A percentile compares a stretch with the other conserved stretches of the same genome.
phyloP scores from a whole-genome alignment of 1,284 basidiomycete genomes.

The Ceratobasidium sp. region DNA sequence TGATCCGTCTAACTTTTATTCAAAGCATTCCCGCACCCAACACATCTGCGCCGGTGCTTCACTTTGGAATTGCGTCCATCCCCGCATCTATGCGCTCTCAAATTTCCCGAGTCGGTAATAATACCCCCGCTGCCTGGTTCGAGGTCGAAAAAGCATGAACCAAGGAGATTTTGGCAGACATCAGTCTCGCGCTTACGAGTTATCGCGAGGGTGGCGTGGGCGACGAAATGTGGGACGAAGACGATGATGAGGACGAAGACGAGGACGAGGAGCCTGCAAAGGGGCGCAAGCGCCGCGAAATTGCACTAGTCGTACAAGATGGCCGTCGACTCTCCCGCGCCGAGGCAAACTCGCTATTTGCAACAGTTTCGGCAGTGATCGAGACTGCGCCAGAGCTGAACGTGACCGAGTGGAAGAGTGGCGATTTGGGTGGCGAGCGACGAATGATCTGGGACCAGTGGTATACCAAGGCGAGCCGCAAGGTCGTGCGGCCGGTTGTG shows the following conservation, averaged over 20 bases:
- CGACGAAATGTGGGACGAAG: constrained; percentile 78
- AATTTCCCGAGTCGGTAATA: constrained; percentile 30
- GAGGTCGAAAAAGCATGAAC: constrained; percentile 38
- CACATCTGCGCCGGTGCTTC: constrained; percentile 24
- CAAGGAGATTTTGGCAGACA: constrained; percentile 35
- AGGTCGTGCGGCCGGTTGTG: constrained; percentile 34
- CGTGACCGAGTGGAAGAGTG: constrained; percentile 24
- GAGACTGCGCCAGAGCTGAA: constrained; percentile 21
- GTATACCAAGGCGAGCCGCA: constrained; percentile 27
- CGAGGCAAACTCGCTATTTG: constrained; percentile 32
- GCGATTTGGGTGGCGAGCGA: constrained; percentile 35
- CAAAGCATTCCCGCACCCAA: constrained; percentile 34
- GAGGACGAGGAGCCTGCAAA: constrained; percentile 21
- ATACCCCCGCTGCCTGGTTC: constrained; percentile 38
- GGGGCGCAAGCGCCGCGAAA: constrained; percentile 37
- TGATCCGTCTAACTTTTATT: not conserved
- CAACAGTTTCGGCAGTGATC: constrained; percentile 6
- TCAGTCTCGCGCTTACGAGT: constrained; percentile 35
- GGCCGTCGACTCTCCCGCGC: constrained; percentile 21
- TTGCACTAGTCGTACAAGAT: constrained; percentile 29
- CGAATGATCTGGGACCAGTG: constrained; percentile 37
- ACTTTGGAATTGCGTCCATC: constrained; percentile 36
- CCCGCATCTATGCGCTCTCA: constrained; percentile 36
- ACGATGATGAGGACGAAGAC: constrained; percentile 67
- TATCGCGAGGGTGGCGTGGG: constrained; percentile 58